Percentiles rank a stretch among this genome's conserved stretches.
phyloP scores from a whole-genome alignment of 2,329 filamentous ascomycete species.

The Aspergillus hiratsukae region DNA sequence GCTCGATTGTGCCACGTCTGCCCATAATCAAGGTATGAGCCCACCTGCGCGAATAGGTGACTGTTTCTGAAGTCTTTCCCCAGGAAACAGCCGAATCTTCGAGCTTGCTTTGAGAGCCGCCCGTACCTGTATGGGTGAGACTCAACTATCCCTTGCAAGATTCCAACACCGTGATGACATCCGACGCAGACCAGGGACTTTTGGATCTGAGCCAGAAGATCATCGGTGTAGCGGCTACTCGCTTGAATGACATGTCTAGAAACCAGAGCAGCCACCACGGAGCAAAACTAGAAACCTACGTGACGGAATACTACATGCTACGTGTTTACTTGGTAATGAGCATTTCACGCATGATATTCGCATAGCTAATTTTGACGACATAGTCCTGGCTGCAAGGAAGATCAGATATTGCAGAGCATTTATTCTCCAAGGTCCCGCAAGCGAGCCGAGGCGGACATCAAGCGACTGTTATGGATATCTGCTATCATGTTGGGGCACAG shows the following conservation, averaged over 20 bases:
- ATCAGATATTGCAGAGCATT: constrained; percentile 71
- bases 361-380: constrained; percentile 2
- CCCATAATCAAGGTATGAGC: constrained; percentile 10
- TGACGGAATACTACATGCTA: constrained; percentile 60
- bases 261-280: constrained; percentile 8
- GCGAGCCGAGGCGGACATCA: constrained; percentile 41
- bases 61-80: not conserved
- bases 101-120: constrained; percentile 64
- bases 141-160: not conserved
- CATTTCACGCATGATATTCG: not conserved
- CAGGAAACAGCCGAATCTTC: constrained; percentile 55
- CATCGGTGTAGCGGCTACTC: constrained; percentile 61
- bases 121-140: constrained; percentile 57
- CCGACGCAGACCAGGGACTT: constrained; percentile 47
- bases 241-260: constrained; percentile 37
- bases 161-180: not conserved
- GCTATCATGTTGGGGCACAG: constrained; percentile 68
- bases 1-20: constrained; percentile 51
- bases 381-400: constrained; percentile 72
- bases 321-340: constrained; percentile 60
- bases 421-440: constrained; percentile 60
- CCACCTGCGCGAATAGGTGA: not conserved
- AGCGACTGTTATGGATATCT: constrained; percentile 57
- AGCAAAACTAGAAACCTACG: constrained; percentile 12
- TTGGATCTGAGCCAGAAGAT: constrained; percentile 56